Evolutionary conservation across 495 filamentous ascomycete genomes (phyloP), one percentile per base, ranked within the genome.

Genomic region (Apodospora peruviana): DNA sequence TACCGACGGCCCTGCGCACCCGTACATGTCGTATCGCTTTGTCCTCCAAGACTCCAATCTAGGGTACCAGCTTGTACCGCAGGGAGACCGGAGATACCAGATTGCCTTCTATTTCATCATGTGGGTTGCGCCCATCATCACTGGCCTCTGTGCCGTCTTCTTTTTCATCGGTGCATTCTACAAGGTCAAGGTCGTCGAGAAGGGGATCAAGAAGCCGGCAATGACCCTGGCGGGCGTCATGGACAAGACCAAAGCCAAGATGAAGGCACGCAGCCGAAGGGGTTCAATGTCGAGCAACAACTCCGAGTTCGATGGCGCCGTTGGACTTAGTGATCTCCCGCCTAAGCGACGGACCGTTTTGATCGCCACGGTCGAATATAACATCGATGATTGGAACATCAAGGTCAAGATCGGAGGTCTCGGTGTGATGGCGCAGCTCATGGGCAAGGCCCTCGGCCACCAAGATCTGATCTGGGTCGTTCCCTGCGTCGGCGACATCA

Each of bases 401-500:
- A 86, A 82, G 57, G 79, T 86, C 61, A 87, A 87, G 56, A 86
- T 86, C 36, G 84, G 84, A 41, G 83, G 83, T 43, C 69, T 87
- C 22, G 84, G 83, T 55, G 82, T 86, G 73, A 82, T 81, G 78
- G 78, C 79, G 34, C 81, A 85, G 47, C 64, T 87, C 8, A 87
- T 87, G 84, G 80, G 82, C 21, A 86, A 86, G 55, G 79, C 83
- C 46, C 77, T 86, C 10, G 74, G 76, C 5, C 80, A 87, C 46
- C 81, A 85, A 53, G 79, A 87, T 51, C 69, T 86, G 12, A 80
- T 86, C 50, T 87, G 84, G 84, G 82, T 87, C 8, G 80, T 87
- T 29, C 84, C 84, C n/a, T 86, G 84, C 60, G 82, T 86, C 22
- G 82, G 82, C 10, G 84, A 84, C n/a, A 59, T 55, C 39, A 19